A percentile compares a stretch with the other conserved stretches of the same genome.
phyloP scores from a whole-genome alignment of 352 stramenopile species.

The Pilasporangium apinafurcum region DNA sequence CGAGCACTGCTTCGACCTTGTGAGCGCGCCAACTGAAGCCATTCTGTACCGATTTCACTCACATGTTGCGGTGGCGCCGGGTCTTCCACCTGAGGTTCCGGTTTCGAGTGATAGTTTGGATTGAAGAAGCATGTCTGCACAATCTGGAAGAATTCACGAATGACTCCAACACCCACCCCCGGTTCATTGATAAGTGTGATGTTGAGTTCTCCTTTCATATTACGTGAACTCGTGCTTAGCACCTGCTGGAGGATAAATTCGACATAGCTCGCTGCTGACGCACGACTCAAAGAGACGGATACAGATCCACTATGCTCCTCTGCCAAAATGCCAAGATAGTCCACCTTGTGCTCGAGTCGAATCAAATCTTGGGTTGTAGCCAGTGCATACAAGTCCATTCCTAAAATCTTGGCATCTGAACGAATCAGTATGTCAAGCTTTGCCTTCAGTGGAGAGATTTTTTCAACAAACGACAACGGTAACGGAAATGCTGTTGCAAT shows the following conservation, averaged over 20 bases:
- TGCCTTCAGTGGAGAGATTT: conserved; percentile 29
- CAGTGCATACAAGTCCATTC: conserved; percentile 59
- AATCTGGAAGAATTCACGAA: conserved; percentile 73
- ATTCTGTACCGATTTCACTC: conserved; percentile 50
- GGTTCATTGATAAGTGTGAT: conserved; percentile 66
- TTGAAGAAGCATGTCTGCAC: conserved; percentile 58
- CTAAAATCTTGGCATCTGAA: conserved; percentile 67
- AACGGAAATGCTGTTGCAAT: conserved; percentile 38
- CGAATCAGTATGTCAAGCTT: conserved; percentile 55
- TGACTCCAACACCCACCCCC: conserved; percentile 52
- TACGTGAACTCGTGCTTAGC: conserved; percentile 29
- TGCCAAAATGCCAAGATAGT: conserved; percentile 55
- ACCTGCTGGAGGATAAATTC: conserved; percentile 72
- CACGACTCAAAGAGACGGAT: conserved; percentile 50
- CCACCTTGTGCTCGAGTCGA: conserved; percentile 69
- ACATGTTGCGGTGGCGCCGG: conserved; percentile 20
- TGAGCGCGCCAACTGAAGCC: conserved; percentile 47
- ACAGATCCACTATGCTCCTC: conserved; percentile 50
- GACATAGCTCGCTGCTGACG: conserved; percentile 51
- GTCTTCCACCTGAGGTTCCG: neutral
- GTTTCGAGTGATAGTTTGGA: conserved; percentile 8
- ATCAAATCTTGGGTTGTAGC: conserved; percentile 33
- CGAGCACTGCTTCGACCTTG: conserved; percentile 9
- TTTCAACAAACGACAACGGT: conserved; percentile 21
- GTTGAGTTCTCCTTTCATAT: conserved; percentile 57